Base-by-base conservation (phyloP, 805 yeast genomes). In the Blastobotrys robertii region DNA sequence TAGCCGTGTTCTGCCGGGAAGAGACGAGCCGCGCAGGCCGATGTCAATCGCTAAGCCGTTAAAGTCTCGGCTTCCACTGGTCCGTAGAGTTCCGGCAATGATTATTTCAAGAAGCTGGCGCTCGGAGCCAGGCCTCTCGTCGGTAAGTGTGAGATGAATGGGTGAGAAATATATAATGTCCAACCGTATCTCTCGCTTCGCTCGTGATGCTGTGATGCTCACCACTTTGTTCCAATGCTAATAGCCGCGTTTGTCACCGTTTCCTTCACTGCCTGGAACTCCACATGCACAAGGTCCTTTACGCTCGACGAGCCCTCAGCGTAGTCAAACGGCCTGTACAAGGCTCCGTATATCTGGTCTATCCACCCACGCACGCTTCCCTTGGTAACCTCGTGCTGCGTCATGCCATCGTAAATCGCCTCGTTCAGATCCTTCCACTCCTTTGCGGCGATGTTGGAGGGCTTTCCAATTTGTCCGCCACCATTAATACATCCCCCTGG, bases 401-500 rank as follows among this genome's bases (percentile, higher is more conserved):
- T 14, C 25, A 38, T 38, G 3, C 35, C 48, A 33, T 33, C 61
- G 68, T 57, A 77, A 66, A 50, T 58, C 64, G 39, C 48, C 45
- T 58, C 65, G 44, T 47, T 50, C 35, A 50, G 57, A 46, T 49
- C 60, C 42, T 44, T 51, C 65, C 63, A 64, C 38, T 56, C 62
- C 42, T 53, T 56, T 39, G 46, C 39, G 10, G 53, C 51, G 11
- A 53, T 46, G 30, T 44, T 54, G 13, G 48, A 59, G n/a, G 64
- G 63, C 9, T 60, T 69, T 3, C 75, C 70, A 13, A 86, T 73
- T 54, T 87, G 88, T 0, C 98, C 98, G 15, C 98, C 97, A 8
- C 98, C 98, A 56, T 90, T 92, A 44, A 88, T 84, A 57, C 97
- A 92, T 1, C 98, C 98, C 25, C 85, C 87, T 4, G 98, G 98